Conservation (phyloP, 441 rosid genomes). For the Syzygium malaccense region DNA sequence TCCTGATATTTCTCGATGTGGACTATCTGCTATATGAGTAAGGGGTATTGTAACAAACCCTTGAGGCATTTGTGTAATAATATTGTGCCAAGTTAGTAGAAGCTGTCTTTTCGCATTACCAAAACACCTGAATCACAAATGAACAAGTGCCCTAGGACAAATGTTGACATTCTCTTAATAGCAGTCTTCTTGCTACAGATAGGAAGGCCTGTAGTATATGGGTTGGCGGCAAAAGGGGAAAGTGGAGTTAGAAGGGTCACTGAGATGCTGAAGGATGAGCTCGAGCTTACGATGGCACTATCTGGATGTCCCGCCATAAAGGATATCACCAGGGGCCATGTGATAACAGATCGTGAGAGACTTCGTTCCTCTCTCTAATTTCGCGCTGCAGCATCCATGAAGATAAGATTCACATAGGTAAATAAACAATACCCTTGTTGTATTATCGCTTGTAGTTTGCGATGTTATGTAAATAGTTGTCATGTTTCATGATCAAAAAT, state of each 20-base stretch:
- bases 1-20: not conserved
- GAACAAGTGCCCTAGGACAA: not conserved
- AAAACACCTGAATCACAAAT: not conserved
- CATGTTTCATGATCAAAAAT: not conserved
- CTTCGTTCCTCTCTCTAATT: constrained; percentile 35
- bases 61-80: not conserved
- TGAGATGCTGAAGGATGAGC: constrained; percentile 64
- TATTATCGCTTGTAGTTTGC: not conserved
- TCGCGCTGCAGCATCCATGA: not conserved
- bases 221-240: constrained; percentile 77
- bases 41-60: not conserved
- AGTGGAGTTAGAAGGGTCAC: constrained; percentile 49
- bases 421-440: not conserved
- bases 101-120: not conserved
- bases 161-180: not conserved
- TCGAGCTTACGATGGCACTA: constrained; percentile 71
- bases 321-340: constrained; percentile 57
- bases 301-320: constrained; percentile 59
- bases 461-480: not conserved
- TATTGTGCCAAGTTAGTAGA: not conserved
- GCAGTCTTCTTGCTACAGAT: constrained; percentile 26
- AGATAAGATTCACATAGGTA: not conserved
- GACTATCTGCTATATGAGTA: not conserved
- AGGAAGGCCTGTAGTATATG: constrained; percentile 70
- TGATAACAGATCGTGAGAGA: constrained; percentile 29